phyloP scores from a whole-genome alignment of 306 rosid genomes.

The Ormosia emarginata region DNA sequence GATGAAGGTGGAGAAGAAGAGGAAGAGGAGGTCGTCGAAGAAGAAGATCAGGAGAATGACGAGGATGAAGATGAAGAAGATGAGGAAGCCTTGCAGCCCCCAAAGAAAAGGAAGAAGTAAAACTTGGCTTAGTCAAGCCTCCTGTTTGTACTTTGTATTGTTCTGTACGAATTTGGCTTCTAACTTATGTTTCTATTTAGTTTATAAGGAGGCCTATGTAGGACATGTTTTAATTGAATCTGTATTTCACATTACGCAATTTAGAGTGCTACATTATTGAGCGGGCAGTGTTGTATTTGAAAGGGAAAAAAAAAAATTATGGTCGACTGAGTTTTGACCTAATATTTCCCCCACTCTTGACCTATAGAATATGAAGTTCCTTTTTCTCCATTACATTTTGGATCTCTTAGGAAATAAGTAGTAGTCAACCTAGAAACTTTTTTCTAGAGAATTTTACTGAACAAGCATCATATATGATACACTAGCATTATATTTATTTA shows the following conservation, averaged over 20 bases:
- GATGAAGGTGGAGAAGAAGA: conserved; percentile 48
- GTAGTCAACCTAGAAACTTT: no score
- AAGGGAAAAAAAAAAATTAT: neutral
- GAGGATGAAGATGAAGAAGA: conserved; percentile 72
- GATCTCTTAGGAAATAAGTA: no score
- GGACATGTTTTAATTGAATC: conserved; percentile 47
- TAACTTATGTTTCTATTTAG: conserved; percentile 46
- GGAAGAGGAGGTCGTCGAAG: conserved; percentile 52
- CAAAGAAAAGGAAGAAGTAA: conserved; percentile 94
- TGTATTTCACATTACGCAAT: conserved; percentile 47
- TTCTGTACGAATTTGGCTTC: conserved; percentile 38
- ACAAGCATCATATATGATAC: no score
- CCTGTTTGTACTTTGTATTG: conserved; percentile 20
- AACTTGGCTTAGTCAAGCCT: conserved; percentile 22
- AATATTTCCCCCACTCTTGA: no score
- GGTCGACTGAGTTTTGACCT: conserved; percentile 8
- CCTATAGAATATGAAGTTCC: no score
- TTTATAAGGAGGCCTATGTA: conserved; percentile 46
- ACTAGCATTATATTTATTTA: no score
- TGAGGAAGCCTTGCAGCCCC: conserved; percentile 92
- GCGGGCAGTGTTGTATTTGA: conserved; percentile 35
- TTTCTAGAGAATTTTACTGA: no score
- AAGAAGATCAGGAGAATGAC: conserved; percentile 30
- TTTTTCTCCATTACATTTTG: no score
- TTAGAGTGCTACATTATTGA: conserved; percentile 48